These are phyloP conservation scores for Sclerotinia borealis DNA, from an alignment of 2,329 filamentous ascomycete genomes.

Conservation along the genomic window DNA sequence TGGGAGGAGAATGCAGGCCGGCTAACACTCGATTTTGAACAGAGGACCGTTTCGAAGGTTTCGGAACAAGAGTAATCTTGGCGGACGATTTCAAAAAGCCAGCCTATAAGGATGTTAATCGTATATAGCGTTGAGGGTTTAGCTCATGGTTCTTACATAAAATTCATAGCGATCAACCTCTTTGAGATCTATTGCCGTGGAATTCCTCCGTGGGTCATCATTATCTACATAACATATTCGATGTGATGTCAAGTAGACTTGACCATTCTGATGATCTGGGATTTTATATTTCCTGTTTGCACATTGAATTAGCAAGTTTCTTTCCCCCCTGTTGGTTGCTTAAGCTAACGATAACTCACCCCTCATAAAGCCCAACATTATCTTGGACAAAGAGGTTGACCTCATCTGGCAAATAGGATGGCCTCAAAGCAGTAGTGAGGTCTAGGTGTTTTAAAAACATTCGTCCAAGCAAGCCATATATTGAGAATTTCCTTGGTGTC, in stretches of 20 bases:
- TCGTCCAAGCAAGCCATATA: conserved; percentile 54
- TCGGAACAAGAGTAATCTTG: conserved; percentile 85
- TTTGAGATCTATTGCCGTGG: conserved; percentile 79
- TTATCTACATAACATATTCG: conserved; percentile 93
- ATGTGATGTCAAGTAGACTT: conserved; percentile 94
- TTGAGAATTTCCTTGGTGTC: conserved; percentile 3
- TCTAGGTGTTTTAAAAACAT: conserved; percentile 98
- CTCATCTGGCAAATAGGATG: conserved; percentile 88
- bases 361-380: conserved; percentile 94
- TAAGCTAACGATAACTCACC: conserved; percentile 50
- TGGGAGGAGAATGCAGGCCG: conserved; percentile 40
- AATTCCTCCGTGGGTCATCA: conserved; percentile 75
- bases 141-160: conserved; percentile 51
- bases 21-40: conserved; percentile 49
- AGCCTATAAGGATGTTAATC: conserved; percentile 46
- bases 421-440: conserved; percentile 91
- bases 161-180: conserved; percentile 88
- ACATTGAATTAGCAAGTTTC: not conserved
- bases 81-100: conserved; percentile 92
- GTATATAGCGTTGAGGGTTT: not conserved
- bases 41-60: conserved; percentile 62
- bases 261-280: conserved; percentile 86
- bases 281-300: conserved; percentile 81
- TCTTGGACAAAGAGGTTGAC: conserved; percentile 94
- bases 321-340: too few species aligned